Conservation (phyloP, 768 basidiomycete species). For the Cystobasidium onofrii region DNA sequence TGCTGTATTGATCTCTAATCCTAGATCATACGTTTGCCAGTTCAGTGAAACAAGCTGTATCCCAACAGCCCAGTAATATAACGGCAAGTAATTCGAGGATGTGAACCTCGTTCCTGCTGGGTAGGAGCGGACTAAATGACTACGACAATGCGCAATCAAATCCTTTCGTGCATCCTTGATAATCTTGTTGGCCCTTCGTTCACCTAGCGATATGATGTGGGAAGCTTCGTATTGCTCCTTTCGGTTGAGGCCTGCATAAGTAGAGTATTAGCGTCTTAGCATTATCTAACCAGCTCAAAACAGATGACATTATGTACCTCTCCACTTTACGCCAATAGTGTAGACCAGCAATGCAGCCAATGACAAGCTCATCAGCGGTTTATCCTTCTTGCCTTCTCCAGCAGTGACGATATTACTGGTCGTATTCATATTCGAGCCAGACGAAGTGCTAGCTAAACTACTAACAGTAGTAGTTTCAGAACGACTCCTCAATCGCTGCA, state of each 20-base stretch:
- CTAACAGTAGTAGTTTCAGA: slow-evolving; percentile 5
- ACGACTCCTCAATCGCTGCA: slow-evolving; percentile 1
- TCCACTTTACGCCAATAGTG: slow-evolving; percentile 90
- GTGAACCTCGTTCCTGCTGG: slow-evolving; percentile 72
- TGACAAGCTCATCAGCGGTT: slow-evolving; percentile 57
- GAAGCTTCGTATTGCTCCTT: slow-evolving; percentile 74
- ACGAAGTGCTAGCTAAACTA: not conserved
- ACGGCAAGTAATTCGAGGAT: slow-evolving; percentile 80
- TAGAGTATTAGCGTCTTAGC: too few species aligned
- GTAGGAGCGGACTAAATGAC: slow-evolving; percentile 74
- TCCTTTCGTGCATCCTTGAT: slow-evolving; percentile 50
- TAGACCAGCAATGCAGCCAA: slow-evolving; percentile 75
- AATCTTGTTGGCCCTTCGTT: slow-evolving; percentile 67
- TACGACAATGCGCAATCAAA: slow-evolving; percentile 75
- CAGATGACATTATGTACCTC: slow-evolving; percentile 45
- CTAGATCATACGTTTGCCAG: slow-evolving; percentile 92
- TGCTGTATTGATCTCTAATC: slow-evolving; percentile 83
- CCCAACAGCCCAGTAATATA: slow-evolving; percentile 80
- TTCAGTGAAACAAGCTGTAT: slow-evolving; percentile 87
- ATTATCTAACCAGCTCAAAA: too few species aligned
- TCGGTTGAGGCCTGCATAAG: slow-evolving; percentile 59
- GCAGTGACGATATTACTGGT: not conserved
- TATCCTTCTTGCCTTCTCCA: slow-evolving; percentile 2
- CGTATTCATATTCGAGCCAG: not conserved
- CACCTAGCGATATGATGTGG: slow-evolving; percentile 88